Evolutionary conservation across 1,139 yeast species (phyloP).

Genomic region (Fermentozyma sake): DNA sequence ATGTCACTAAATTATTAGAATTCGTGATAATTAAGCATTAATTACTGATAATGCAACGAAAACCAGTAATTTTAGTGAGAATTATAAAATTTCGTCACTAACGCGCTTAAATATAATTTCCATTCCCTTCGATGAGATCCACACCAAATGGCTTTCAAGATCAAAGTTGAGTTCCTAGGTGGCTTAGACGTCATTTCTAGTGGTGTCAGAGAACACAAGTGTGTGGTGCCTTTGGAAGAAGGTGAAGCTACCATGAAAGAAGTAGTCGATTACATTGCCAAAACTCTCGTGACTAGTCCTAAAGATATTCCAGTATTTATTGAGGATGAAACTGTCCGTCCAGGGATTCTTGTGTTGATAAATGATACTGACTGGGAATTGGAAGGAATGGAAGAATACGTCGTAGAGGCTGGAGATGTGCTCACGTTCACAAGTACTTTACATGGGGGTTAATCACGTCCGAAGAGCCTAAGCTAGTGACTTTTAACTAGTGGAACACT

Average conservation of each 20-base stretch:
- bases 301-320: constrained; percentile 71
- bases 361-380: constrained; percentile 98
- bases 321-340: constrained; percentile 77
- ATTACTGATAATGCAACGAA: too few species aligned
- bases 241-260: constrained; percentile 51
- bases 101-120: too few species aligned
- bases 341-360: constrained; percentile 86
- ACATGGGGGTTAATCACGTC: constrained; percentile 90
- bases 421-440: constrained; percentile 88
- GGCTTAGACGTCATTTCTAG: constrained; percentile 67
- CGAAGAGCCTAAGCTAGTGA: too few species aligned
- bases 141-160: constrained; percentile 13
- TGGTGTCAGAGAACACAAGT: constrained; percentile 45
- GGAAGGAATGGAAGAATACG: constrained; percentile 82
- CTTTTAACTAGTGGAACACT: too few species aligned
- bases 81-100: too few species aligned
- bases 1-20: too few species aligned
- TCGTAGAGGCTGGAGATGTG: constrained; percentile 68
- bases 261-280: constrained; percentile 52
- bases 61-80: too few species aligned
- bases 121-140: too few species aligned
- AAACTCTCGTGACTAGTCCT: constrained; percentile 53
- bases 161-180: constrained; percentile 37
- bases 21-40: too few species aligned
- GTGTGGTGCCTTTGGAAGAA: constrained; percentile 35